phyloP scores from a whole-genome alignment of 805 yeast genomes.

The Metschnikowia bowlesiae region DNA sequence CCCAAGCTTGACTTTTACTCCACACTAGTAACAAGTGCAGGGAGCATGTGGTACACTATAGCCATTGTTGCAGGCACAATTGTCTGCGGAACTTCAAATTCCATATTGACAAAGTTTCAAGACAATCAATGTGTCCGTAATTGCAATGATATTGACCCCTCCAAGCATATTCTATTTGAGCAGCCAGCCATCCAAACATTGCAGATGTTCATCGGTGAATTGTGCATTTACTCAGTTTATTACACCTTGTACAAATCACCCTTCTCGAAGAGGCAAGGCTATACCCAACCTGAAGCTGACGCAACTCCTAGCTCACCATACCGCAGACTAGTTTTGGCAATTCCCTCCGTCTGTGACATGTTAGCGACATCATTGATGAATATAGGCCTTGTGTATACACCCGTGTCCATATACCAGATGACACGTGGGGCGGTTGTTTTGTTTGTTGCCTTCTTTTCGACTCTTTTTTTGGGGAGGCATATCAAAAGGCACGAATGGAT shows the following conservation, averaged over 20 bases:
- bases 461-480: slow-evolving; percentile 51
- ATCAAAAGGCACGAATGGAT: slow-evolving; percentile 66
- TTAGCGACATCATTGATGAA: slow-evolving; percentile 72
- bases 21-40: neutral
- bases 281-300: slow-evolving; percentile 4
- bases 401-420: slow-evolving; percentile 82
- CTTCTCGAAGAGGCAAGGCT: slow-evolving; percentile 10
- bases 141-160: slow-evolving; percentile 44
- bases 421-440: slow-evolving; percentile 74
- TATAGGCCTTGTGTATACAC: slow-evolving; percentile 67
- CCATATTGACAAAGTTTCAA: slow-evolving; percentile 69
- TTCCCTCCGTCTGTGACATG: slow-evolving; percentile 71
- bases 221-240: slow-evolving; percentile 44
- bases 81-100: slow-evolving; percentile 66
- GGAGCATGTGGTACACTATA: slow-evolving; percentile 13
- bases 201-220: slow-evolving; percentile 79
- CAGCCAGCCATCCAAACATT: slow-evolving; percentile 77
- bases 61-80: slow-evolving; percentile 47
- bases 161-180: slow-evolving; percentile 50
- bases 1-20: neutral
- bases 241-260: slow-evolving; percentile 22
- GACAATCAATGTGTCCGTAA: slow-evolving; percentile 66
- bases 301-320: slow-evolving; percentile 13
- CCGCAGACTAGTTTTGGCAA: slow-evolving; percentile 26
- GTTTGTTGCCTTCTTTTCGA: slow-evolving; percentile 70